Percentiles rank a stretch among this genome's conserved stretches.
Evolutionary conservation across 768 basidiomycete species (phyloP).

Genomic region (Pleurotus citrinopileatus): DNA sequence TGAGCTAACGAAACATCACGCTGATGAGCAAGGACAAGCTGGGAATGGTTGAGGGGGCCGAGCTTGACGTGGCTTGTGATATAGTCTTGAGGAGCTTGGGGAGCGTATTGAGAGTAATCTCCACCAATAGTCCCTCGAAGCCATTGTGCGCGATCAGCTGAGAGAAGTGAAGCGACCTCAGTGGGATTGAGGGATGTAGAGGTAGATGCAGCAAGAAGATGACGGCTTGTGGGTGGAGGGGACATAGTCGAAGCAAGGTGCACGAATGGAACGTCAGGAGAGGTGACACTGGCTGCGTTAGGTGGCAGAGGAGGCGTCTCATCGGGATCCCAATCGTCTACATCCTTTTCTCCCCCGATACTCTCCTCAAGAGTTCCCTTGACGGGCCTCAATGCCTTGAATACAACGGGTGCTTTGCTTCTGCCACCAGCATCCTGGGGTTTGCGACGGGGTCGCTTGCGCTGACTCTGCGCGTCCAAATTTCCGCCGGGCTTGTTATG

Average conservation of each 20-base stretch:
- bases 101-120: constrained; percentile 48
- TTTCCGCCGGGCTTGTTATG: neutral
- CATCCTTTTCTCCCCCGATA: neutral
- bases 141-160: constrained; percentile 9
- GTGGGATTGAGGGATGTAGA: constrained; percentile 7
- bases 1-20: constrained; percentile 37
- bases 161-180: constrained; percentile 1
- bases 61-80: constrained; percentile 25
- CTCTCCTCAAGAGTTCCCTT: constrained; percentile 2
- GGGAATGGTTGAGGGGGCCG: constrained; percentile 42
- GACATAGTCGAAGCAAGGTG: neutral
- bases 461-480: neutral
- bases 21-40: constrained; percentile 38
- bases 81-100: constrained; percentile 23
- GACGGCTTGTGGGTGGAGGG: neutral
- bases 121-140: constrained; percentile 34
- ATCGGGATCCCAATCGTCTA: constrained; percentile 9
- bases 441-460: constrained; percentile 1
- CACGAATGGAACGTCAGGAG: neutral
- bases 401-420: neutral
- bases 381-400: constrained; percentile 1
- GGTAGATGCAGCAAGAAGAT: neutral
- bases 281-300: neutral
- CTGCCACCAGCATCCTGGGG: neutral
- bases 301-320: constrained; percentile 5